Percentiles rank a stretch among this genome's conserved stretches.
phyloP scores from a whole-genome alignment of 2,329 filamentous ascomycete species.

The Penicillium digitatum region DNA sequence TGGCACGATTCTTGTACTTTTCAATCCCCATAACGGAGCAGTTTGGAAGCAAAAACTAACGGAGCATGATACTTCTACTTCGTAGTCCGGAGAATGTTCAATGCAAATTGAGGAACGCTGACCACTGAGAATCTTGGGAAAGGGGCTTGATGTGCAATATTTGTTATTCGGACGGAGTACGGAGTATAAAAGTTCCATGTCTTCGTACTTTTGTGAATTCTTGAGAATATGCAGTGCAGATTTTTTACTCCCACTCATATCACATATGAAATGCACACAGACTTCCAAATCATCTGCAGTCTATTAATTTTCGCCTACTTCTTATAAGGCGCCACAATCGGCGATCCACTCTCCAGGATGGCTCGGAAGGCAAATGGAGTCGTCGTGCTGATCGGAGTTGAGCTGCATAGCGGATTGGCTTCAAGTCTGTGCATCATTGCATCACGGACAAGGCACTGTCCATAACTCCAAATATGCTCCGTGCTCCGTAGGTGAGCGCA shows the following conservation, averaged over 20 bases:
- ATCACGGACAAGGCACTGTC: background rate
- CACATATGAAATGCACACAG: background rate
- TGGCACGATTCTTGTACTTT: background rate
- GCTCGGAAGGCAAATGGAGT: slow-evolving; percentile 11
- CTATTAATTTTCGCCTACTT: slow-evolving; percentile 13
- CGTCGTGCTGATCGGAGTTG: background rate
- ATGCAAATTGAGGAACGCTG: background rate
- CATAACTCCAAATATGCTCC: background rate
- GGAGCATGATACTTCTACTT: background rate
- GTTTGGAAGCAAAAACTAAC: background rate
- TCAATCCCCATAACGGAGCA: background rate
- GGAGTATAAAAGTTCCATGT: background rate
- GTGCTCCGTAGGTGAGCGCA: background rate
- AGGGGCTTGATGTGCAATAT: background rate
- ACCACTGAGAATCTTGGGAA: background rate
- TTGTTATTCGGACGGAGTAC: background rate
- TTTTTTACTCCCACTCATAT: background rate
- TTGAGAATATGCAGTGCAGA: background rate
- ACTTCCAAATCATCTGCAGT: background rate
- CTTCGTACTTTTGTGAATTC: background rate
- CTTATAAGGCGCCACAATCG: slow-evolving; percentile 1
- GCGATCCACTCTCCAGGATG: slow-evolving; percentile 3
- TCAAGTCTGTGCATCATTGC: background rate
- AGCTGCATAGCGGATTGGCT: background rate
- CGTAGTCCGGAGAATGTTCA: background rate